phyloP scores from a whole-genome alignment of 148 eudicot species.

The Chenopodium suecicum region DNA sequence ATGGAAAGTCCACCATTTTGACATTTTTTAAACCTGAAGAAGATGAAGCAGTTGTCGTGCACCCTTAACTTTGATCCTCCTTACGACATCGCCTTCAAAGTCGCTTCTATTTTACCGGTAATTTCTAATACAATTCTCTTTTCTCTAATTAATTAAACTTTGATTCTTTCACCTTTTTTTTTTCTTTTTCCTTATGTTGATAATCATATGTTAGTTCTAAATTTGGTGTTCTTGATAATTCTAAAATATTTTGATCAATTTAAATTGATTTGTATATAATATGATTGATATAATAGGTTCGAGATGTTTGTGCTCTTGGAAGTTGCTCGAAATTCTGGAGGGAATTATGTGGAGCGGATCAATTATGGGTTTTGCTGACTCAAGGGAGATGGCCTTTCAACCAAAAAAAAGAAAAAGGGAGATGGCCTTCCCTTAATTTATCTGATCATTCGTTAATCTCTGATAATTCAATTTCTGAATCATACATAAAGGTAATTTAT shows the following conservation, averaged over 20 bases:
- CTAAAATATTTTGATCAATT: background rate
- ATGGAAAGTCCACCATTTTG: background rate
- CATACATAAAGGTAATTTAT: background rate
- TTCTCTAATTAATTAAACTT: background rate
- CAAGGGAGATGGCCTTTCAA: too few species aligned
- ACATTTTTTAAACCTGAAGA: background rate
- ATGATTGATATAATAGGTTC: conserved; percentile 30
- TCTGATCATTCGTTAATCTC: conserved; percentile 24
- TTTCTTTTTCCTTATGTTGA: background rate
- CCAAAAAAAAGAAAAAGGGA: too few species aligned
- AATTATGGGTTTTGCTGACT: conserved; percentile 59
- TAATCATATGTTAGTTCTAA: background rate
- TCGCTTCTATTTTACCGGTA: conserved; percentile 68
- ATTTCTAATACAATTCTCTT: background rate
- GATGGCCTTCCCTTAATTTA: conserved; percentile 59
- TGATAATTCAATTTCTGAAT: conserved; percentile 4
- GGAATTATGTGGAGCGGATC: conserved; percentile 69
- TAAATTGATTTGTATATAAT: too few species aligned
- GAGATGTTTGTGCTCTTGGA: conserved; percentile 70
- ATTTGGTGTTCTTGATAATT: background rate
- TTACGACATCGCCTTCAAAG: conserved; percentile 53
- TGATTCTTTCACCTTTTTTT: too few species aligned
- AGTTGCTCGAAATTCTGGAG: conserved; percentile 76
- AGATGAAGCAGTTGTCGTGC: conserved; percentile 24
- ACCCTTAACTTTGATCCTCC: conserved; percentile 43